A percentile compares a stretch with the other conserved stretches of the same genome.
Conservation (phyloP, 2,329 filamentous ascomycete species). For the Fusarium sp. region DNA sequence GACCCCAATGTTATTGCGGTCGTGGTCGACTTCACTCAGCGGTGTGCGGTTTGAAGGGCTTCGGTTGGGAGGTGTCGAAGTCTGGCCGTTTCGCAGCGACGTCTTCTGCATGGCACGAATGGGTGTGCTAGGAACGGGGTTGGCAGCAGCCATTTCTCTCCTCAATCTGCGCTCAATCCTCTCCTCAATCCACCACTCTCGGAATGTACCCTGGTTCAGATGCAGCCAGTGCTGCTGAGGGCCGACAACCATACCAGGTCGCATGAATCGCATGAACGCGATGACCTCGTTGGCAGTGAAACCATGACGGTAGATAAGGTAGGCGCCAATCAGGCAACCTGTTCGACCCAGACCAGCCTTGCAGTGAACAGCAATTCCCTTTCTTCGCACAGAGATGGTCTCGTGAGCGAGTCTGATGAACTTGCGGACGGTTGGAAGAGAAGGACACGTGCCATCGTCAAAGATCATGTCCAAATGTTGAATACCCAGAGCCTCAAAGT, state of each 20-base stretch:
- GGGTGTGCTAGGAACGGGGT: conserved; percentile 70
- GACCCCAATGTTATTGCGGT: conserved; percentile 76
- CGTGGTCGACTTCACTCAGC: conserved; percentile 93
- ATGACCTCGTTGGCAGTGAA: conserved; percentile 99
- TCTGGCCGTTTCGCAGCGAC: conserved; percentile 74
- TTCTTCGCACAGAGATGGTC: conserved; percentile 91
- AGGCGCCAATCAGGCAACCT: conserved; percentile 96
- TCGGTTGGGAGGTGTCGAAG: conserved; percentile 87
- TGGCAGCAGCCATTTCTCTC: conserved; percentile 69
- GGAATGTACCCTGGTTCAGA: conserved; percentile 94
- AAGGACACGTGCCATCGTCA: conserved; percentile 96
- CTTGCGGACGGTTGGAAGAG: conserved; percentile 88
- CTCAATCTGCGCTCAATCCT: conserved; percentile 79
- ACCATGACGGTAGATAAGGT: conserved; percentile 96
- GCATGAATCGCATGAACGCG: conserved; percentile 99
- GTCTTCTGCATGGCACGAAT: conserved; percentile 74
- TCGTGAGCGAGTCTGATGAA: conserved; percentile 97
- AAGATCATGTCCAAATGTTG: conserved; percentile 99
- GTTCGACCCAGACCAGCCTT: conserved; percentile 97
- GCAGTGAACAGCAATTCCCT: conserved; percentile 97
- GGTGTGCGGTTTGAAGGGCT: conserved; percentile 83
- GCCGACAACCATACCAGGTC: conserved; percentile 98
- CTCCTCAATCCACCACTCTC: conserved; percentile 98
- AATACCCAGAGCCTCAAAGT: conserved; percentile 95
- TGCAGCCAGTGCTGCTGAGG: conserved; percentile 99